A percentile compares a stretch with the other conserved stretches of the same genome.
phyloP scores from a whole-genome alignment of 1,284 basidiomycete species.

The Pseudozyma sp. region DNA sequence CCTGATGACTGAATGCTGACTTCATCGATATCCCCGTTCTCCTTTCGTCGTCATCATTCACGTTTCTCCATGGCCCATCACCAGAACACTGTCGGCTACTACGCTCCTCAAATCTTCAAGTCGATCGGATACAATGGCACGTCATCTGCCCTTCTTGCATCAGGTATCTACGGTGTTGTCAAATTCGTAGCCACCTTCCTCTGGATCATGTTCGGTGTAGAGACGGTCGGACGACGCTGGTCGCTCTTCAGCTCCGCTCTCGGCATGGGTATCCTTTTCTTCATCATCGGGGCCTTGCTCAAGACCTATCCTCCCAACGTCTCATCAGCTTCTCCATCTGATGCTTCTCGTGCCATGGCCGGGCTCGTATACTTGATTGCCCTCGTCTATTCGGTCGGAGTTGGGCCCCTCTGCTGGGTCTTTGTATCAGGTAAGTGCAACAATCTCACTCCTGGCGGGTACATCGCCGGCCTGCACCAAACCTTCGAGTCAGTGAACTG shows the following conservation, averaged over 20 bases:
- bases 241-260: slow-evolving; percentile 57
- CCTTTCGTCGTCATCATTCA: no score
- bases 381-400: slow-evolving; percentile 1
- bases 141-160: slow-evolving; percentile 70
- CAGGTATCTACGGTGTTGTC: slow-evolving; percentile 71
- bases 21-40: no score
- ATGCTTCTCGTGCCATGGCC: slow-evolving; percentile 12
- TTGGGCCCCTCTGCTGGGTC: slow-evolving; percentile 29
- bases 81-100: slow-evolving; percentile 24
- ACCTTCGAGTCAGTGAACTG: no score
- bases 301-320: slow-evolving; percentile 14
- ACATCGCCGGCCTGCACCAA: no score
- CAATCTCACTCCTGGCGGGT: no score
- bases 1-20: no score
- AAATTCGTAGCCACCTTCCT: slow-evolving; percentile 63
- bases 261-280: slow-evolving; percentile 24
- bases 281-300: slow-evolving; percentile 17
- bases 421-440: slow-evolving; percentile 15
- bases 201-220: slow-evolving; percentile 51
- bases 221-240: slow-evolving; percentile 52
- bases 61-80: no score
- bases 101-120: slow-evolving; percentile 67
- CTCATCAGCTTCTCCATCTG: not conserved
- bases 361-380: slow-evolving; percentile 14
- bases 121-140: slow-evolving; percentile 70